Conservation (phyloP, 2,329 filamentous ascomycete species). For the Fusarium penzigii region DNA sequence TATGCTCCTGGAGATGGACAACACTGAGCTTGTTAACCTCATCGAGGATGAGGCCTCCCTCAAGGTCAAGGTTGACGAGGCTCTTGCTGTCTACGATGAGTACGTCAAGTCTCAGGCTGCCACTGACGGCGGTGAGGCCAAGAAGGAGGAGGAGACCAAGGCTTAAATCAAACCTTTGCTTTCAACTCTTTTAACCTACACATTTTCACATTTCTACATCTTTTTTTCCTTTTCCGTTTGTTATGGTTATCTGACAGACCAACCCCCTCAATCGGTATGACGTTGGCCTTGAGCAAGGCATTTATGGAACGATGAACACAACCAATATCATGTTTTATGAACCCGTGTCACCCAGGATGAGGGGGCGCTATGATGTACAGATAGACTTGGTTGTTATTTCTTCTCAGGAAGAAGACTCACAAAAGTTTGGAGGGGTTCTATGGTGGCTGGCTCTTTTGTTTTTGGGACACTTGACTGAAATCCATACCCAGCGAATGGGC, state of each 20-base stretch:
- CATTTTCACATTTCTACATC: neutral
- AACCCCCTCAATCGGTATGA: slow-evolving; percentile 28
- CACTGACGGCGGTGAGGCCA: slow-evolving; percentile 40
- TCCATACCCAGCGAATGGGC: no score
- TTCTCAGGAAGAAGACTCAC: slow-evolving; percentile 37
- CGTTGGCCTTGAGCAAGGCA: slow-evolving; percentile 21
- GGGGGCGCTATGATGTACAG: slow-evolving; percentile 40
- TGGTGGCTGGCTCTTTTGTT: slow-evolving; percentile 29
- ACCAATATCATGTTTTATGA: slow-evolving; percentile 31
- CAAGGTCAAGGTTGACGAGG: slow-evolving; percentile 95
- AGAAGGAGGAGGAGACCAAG: slow-evolving; percentile 53
- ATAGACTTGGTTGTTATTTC: slow-evolving; percentile 44
- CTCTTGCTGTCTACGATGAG: slow-evolving; percentile 95
- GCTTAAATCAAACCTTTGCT: slow-evolving; percentile 32
- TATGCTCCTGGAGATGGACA: slow-evolving; percentile 99
- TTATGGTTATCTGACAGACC: slow-evolving; percentile 31
- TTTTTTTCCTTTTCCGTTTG: slow-evolving; percentile 30
- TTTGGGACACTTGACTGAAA: no score
- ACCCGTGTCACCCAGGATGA: slow-evolving; percentile 24
- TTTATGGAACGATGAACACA: slow-evolving; percentile 29
- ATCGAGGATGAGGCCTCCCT: slow-evolving; percentile 88
- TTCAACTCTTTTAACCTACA: slow-evolving; percentile 10
- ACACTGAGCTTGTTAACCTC: slow-evolving; percentile 86
- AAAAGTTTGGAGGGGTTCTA: slow-evolving; percentile 36
- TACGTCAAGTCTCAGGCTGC: slow-evolving; percentile 84